Evolutionary conservation across 164 flowering plant species (phyloP).

Genomic region (Piper betle): DNA sequence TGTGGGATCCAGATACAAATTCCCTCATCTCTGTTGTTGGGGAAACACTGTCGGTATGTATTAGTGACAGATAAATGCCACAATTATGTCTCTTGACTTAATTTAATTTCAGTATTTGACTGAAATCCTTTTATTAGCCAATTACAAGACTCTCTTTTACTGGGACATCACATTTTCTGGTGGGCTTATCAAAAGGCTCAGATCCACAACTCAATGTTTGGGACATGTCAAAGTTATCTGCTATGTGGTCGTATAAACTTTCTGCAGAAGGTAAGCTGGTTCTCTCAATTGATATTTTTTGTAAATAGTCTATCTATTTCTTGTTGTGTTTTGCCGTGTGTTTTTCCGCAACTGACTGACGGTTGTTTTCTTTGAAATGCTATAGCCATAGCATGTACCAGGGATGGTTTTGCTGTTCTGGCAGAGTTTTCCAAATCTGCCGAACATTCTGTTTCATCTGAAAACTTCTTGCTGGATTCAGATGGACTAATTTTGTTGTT

Average conservation of each 20-base stretch:
- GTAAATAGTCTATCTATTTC: not conserved
- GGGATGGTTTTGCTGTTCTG: constrained; percentile 60
- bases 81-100: not conserved
- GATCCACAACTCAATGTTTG: constrained; percentile 69
- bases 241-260: constrained; percentile 73
- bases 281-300: not conserved
- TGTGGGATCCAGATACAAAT: constrained; percentile 85
- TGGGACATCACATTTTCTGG: constrained; percentile 64
- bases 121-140: constrained; percentile 32
- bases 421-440: constrained; percentile 37
- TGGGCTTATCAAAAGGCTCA: constrained; percentile 52
- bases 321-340: not conserved
- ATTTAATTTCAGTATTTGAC: not conserved
- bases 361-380: not conserved
- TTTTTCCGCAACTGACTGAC: not conserved
- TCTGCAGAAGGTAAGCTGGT: constrained; percentile 50
- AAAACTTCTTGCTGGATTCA: constrained; percentile 11
- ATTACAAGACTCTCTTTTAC: constrained; percentile 47
- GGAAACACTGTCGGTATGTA: constrained; percentile 47
- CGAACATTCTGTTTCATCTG: constrained; percentile 9
- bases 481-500: constrained; percentile 73
- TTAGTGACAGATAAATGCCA: not conserved
- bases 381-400: constrained; percentile 58
- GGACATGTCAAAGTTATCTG: constrained; percentile 60
- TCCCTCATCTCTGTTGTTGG: constrained; percentile 74